Conservation (phyloP, 306 rosid species). For the Sicyos edulis region DNA sequence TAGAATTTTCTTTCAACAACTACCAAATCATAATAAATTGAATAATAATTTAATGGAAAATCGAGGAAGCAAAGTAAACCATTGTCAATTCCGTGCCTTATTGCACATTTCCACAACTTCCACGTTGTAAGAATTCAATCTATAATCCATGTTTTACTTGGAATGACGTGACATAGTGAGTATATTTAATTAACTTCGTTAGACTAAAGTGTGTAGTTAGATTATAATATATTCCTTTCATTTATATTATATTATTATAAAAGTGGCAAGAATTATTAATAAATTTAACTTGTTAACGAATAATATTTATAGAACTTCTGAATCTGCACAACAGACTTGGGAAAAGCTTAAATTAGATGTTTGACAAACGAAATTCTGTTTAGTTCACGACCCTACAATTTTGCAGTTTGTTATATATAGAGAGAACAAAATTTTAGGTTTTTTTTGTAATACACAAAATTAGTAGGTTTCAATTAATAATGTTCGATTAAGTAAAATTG, state of each 20-base stretch:
- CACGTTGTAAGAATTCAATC: background rate
- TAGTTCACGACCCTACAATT: too few species aligned
- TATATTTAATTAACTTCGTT: too few species aligned
- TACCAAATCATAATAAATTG: background rate
- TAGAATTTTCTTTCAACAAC: background rate
- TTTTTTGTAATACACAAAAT: too few species aligned
- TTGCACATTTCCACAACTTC: background rate
- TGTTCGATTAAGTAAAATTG: too few species aligned
- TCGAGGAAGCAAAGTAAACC: background rate
- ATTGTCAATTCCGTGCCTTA: background rate
- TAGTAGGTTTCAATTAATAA: too few species aligned
- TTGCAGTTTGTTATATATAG: too few species aligned
- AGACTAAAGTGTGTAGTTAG: background rate
- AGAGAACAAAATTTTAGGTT: too few species aligned
- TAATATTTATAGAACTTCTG: too few species aligned
- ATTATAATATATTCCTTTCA: background rate
- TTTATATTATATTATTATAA: background rate
- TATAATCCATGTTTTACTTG: background rate
- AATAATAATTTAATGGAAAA: background rate
- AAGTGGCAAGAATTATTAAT: background rate
- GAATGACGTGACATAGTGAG: background rate
- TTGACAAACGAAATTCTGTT: background rate
- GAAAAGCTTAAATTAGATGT: background rate
- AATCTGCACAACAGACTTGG: too few species aligned
- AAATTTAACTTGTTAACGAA: background rate